phyloP scores from a whole-genome alignment of 2,329 filamentous ascomycete species.

The Lomentospora prolificans region DNA sequence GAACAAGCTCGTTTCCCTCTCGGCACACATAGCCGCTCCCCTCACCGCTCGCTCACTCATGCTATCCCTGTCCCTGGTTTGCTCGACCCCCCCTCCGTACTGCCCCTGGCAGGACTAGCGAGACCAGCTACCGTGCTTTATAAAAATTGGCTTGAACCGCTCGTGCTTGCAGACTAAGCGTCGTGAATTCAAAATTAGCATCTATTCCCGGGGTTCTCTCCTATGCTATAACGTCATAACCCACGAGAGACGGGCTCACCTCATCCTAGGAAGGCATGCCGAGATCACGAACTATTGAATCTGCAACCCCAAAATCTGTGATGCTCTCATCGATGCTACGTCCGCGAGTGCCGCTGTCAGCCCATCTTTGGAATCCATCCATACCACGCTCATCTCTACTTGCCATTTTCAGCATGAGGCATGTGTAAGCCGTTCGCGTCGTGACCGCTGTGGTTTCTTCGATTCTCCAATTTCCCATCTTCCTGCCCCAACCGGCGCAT shows the following conservation, averaged over 20 bases:
- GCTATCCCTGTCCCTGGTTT: not conserved
- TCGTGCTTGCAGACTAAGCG: not conserved
- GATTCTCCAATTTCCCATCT: not conserved
- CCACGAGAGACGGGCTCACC: not conserved
- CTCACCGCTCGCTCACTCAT: constrained; percentile 1
- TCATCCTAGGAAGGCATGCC: not conserved
- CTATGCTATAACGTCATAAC: not conserved
- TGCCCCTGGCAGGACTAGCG: not conserved
- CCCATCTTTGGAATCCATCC: not conserved
- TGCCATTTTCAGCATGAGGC: not conserved
- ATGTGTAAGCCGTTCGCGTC: not conserved
- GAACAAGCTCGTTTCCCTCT: not conserved
- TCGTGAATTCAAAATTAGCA: not conserved
- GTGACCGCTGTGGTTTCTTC: not conserved
- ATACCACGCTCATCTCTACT: not conserved
- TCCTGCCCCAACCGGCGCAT: not conserved
- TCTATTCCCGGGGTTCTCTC: not conserved
- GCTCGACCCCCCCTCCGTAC: not conserved
- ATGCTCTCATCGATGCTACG: not conserved
- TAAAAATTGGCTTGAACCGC: not conserved
- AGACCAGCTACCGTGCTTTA: not conserved
- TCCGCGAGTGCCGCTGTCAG: not conserved
- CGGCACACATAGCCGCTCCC: not conserved
- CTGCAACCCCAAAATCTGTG: not conserved
- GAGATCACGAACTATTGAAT: not conserved